Evolutionary conservation across 2,329 filamentous ascomycete genomes (phyloP), one percentile per base, ranked within the genome.

Genomic region (Arachnopeziza araneosa): DNA sequence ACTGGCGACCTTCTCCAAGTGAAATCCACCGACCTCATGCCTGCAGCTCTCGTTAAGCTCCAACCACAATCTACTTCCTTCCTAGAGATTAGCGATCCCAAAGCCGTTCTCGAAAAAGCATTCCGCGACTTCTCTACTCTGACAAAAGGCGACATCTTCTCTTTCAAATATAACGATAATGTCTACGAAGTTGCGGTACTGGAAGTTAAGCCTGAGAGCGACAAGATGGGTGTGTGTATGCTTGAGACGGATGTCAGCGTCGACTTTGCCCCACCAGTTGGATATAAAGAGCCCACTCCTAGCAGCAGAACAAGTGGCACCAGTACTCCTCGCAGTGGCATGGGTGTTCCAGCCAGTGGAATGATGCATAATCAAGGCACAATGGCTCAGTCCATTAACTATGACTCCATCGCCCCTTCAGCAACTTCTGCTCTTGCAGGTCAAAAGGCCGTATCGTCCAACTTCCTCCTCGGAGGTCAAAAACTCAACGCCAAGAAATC

Each of bases 351-450:
- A 8, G 78, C 83, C 1, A 89, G 91, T 26, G 91, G 93, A 4
- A 77, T 89, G 19, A 75, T 97, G 24, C 92, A 96, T 74, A 85
- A 81, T 63, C 90, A 96, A 69, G 95, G 95, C 12, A 93, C 88
- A 62, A 99, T 99, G 95, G 93, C 95, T 0, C 91, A 96, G 70
- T 85, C 91, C n/a, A 98, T 99, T 79, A 97, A 97, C 79, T 99
- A 98, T 75, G 84, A 86, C 56, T 84, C 92, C 32, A 96, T 99
- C 66, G 91, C 92, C 0, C 93, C 95, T 0, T 86, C 86, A 2
- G 83, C 90, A 7, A 84, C 81, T 1, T 81, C 86, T 17, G 86
- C 85, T 17, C 84, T 83, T 6, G 79, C 80, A 9, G 85, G 84
- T 48, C 83, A 84, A 12, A 82, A 80, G 66, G 83, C 84, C 4